phyloP scores from a whole-genome alignment of 1,139 yeast genomes.

The Zygosaccharomyces sapae region DNA sequence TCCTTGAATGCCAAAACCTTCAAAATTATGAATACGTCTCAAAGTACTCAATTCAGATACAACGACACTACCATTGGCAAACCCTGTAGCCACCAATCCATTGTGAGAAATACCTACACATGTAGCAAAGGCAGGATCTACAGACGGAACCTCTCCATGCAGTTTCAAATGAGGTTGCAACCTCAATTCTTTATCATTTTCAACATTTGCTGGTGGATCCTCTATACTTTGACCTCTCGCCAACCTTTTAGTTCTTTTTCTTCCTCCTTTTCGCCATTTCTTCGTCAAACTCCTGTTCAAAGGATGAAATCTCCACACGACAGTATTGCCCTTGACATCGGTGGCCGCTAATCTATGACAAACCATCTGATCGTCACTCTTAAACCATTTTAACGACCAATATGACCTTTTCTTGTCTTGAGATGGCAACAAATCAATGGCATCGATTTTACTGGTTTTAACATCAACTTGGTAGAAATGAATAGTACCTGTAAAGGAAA shows the following conservation, averaged over 20 bases:
- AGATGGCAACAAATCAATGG: constrained; percentile 24
- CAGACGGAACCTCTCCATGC: constrained; percentile 37
- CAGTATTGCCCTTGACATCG: constrained; percentile 52
- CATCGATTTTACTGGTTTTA: constrained; percentile 22
- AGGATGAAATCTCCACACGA: constrained; percentile 44
- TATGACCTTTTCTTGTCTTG: constrained; percentile 30
- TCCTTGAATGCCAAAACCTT: constrained; percentile 44
- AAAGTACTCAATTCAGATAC: constrained; percentile 61
- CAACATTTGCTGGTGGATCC: constrained; percentile 8
- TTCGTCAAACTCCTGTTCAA: constrained; percentile 19
- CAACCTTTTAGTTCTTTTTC: constrained; percentile 10
- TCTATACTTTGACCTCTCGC: constrained; percentile 9
- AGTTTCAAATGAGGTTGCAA: constrained; percentile 34
- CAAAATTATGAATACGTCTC: constrained; percentile 70
- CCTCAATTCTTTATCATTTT: constrained; percentile 6
- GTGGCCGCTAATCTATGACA: constrained; percentile 54
- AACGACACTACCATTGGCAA: constrained; percentile 74
- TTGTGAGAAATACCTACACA: constrained; percentile 48
- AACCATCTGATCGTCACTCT: constrained; percentile 46
- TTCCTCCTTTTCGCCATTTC: constrained; percentile 13
- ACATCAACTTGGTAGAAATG: constrained; percentile 41
- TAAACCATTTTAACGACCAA: constrained; percentile 45
- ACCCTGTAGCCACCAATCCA: constrained; percentile 70
- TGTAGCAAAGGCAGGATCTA: constrained; percentile 52
- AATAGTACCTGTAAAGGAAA: constrained; percentile 57